Evolutionary conservation across 2,329 filamentous ascomycete species (phyloP), one percentile per base, ranked within the genome.

Genomic region (Hirsutella thompsonii): DNA sequence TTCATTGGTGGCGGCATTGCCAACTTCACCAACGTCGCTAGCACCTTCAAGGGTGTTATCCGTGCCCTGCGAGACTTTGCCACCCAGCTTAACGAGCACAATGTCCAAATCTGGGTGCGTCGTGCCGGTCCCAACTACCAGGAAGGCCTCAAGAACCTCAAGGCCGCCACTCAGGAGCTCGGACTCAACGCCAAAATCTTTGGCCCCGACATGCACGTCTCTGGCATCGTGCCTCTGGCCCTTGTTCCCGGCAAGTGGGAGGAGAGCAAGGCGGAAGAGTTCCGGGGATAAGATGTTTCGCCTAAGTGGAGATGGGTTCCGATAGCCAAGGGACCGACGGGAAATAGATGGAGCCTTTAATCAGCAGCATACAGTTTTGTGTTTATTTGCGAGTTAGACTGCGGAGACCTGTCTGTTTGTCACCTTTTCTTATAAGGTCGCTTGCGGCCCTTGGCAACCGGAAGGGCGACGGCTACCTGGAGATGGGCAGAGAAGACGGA

Each of bases 1-100:
- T 98, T 98, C 78, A 96, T 98, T 53, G 92, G 92, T 66, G 92
- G 92, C 72, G 92, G 92, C 77, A 98, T 98, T 76, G 92, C 92
- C 76, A 98, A 98, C 83, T 98, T 98, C 74, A 98, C 92, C 75
- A 98, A 96, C 70, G 92, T 98, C 42, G 92, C 92, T 46, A 92
- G 84, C 55, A 98, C 92, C 49, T 98, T 98, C 83, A 98, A 98
- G 79, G 92, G 92, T 72, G 90, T 98, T 65, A 98, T 98, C 63
- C 83, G 87, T 54, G 92, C 92, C 45, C 78, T 98, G 51, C 81
- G 90, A 51, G 92, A 96, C 68, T 88, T 90, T 54, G 77, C 89
- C 46, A 79, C 80, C 48, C 74, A 82, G 49, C 78, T 98, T 53
- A 79, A 79, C 60, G 92, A 98, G 77, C 92, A 98, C 81, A 94